These are phyloP conservation scores for Torulaspora quercuum DNA, from an alignment of 805 yeast species.

Conservation along the genomic window DNA sequence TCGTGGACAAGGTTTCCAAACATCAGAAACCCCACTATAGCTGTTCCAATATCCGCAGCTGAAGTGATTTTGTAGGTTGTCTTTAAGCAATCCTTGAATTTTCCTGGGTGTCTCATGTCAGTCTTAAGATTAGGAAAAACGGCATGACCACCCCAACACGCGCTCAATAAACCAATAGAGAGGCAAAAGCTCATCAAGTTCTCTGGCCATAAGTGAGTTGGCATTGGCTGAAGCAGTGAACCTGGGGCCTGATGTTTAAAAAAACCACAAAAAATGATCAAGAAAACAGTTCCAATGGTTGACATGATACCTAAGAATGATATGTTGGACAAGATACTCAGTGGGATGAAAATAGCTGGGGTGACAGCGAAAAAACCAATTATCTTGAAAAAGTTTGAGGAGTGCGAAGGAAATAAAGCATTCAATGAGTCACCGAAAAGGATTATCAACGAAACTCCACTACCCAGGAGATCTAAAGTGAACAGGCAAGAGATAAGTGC, in stretches of 20 bases:
- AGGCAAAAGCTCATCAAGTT: conserved; percentile 50
- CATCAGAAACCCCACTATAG: conserved; percentile 70
- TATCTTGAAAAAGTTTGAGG: conserved; percentile 57
- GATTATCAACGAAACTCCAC: conserved; percentile 76
- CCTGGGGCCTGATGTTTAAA: conserved; percentile 65
- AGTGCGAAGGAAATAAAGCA: conserved; percentile 56
- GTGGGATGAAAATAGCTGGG: conserved; percentile 78
- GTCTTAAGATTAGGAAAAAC: conserved; percentile 69
- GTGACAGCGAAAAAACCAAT: conserved; percentile 67
- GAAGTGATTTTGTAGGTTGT: conserved; percentile 60
- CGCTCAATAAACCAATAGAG: conserved; percentile 65
- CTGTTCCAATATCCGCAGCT: conserved; percentile 59
- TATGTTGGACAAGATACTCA: conserved; percentile 65
- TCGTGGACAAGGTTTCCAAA: conserved; percentile 67
- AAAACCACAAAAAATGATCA: conserved; percentile 62
- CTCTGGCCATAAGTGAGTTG: conserved; percentile 64
- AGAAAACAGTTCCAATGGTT: conserved; percentile 59
- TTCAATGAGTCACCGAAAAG: conserved; percentile 81
- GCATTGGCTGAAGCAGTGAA: conserved; percentile 60
- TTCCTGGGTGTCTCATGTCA: conserved; percentile 67
- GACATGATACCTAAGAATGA: conserved; percentile 68
- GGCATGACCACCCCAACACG: conserved; percentile 85
- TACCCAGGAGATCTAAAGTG: conserved; percentile 73
- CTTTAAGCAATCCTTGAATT: conserved; percentile 51
- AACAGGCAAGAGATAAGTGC: conserved; percentile 68